phyloP scores from a whole-genome alignment of 2,329 filamentous ascomycete genomes.

The Huntiella abstrusa region DNA sequence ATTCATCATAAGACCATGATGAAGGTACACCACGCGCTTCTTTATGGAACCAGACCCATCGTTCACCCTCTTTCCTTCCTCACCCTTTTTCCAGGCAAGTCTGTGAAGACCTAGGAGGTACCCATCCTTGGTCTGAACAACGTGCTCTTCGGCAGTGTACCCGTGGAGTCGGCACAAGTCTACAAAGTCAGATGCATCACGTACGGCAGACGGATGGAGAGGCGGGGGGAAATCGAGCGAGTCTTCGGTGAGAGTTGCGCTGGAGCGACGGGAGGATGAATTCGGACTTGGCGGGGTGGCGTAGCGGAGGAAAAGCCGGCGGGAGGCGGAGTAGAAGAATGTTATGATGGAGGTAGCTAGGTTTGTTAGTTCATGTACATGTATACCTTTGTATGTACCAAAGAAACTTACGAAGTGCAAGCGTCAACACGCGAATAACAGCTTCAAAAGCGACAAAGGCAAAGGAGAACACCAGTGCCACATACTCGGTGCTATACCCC shows the following conservation, averaged over 20 bases:
- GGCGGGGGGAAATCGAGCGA: slow-evolving; percentile 21
- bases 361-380: too few relatives aligned
- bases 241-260: slow-evolving; percentile 23
- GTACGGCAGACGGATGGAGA: slow-evolving; percentile 49
- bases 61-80: slow-evolving; percentile 66
- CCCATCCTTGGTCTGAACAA: slow-evolving; percentile 85
- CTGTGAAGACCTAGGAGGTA: slow-evolving; percentile 83
- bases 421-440: slow-evolving; percentile 66
- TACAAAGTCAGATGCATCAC: slow-evolving; percentile 76
- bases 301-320: slow-evolving; percentile 55
- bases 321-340: slow-evolving; percentile 67
- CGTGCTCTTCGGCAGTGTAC: slow-evolving; percentile 88
- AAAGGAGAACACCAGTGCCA: slow-evolving; percentile 71
- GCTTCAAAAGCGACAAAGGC: slow-evolving; percentile 66
- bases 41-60: slow-evolving; percentile 43
- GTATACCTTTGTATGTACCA: neutral
- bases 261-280: neutral
- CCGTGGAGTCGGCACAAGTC: slow-evolving; percentile 85
- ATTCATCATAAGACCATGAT: slow-evolving; percentile 96
- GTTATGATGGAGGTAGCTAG: slow-evolving; percentile 60
- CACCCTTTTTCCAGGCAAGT: slow-evolving; percentile 63
- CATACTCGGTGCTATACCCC: slow-evolving; percentile 53
- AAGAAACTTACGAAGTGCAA: slow-evolving; percentile 55
- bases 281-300: neutral
- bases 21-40: slow-evolving; percentile 83